A percentile compares a stretch with the other conserved stretches of the same genome.
Conservation (phyloP, 192 early-diverging fungal genomes). For the Gamsiella multidivaricata region DNA sequence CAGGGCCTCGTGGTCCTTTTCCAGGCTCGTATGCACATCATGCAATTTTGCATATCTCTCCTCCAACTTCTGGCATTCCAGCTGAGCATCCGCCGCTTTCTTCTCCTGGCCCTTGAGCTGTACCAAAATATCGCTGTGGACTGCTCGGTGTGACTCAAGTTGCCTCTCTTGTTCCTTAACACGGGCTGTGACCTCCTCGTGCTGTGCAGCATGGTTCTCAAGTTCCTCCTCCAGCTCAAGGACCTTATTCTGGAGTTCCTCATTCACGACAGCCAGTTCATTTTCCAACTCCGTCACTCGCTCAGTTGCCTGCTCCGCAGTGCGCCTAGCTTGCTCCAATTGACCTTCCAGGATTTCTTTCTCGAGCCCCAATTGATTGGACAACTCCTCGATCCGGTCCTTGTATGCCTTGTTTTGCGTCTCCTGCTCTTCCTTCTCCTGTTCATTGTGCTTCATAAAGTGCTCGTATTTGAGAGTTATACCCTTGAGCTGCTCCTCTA, state of each 20-base stretch:
- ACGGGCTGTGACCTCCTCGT: conserved; percentile 22
- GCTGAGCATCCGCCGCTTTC: background rate
- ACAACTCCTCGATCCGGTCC: conserved; percentile 38
- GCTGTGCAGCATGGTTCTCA: conserved; percentile 32
- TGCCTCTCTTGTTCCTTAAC: conserved; percentile 40
- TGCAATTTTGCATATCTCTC: conserved; percentile 11
- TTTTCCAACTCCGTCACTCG: conserved; percentile 30
- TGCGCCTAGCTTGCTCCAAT: conserved; percentile 21
- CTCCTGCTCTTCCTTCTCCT: conserved; percentile 14
- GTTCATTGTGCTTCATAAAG: conserved; percentile 26
- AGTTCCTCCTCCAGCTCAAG: conserved; percentile 28
- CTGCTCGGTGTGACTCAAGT: conserved; percentile 40
- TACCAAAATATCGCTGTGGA: conserved; percentile 32
- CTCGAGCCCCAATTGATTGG: conserved; percentile 18
- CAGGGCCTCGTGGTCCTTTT: conserved; percentile 15
- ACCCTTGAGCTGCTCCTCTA: conserved; percentile 33
- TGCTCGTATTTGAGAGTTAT: conserved; percentile 43
- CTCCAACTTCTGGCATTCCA: conserved; percentile 7
- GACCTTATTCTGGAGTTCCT: conserved; percentile 43
- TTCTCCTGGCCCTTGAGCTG: conserved; percentile 37
- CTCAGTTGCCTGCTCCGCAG: conserved; percentile 27
- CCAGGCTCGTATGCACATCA: conserved; percentile 1
- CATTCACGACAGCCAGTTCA: conserved; percentile 31
- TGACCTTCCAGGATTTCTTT: conserved; percentile 39
- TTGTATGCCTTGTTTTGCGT: conserved; percentile 33